These are phyloP conservation scores for Lasiodiplodia hormozganensis DNA, from an alignment of 2,329 filamentous ascomycete genomes.

Conservation along the genomic window DNA sequence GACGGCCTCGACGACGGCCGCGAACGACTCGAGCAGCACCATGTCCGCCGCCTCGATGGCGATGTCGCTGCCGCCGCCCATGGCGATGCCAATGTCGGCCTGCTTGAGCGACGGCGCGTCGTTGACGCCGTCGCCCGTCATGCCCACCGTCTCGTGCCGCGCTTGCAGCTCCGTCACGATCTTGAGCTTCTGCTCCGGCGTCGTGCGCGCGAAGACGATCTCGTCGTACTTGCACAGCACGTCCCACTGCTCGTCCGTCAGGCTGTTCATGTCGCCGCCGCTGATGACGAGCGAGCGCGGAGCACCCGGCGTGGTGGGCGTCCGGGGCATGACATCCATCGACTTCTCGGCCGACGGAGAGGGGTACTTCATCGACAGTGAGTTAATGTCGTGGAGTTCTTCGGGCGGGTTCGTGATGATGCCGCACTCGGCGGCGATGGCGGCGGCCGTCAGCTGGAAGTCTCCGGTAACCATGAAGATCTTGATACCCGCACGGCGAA, in stretches of 20 bases:
- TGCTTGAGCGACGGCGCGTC: conserved; percentile 63
- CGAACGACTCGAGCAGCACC: conserved; percentile 72
- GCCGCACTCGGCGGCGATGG: conserved; percentile 75
- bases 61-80: conserved; percentile 65
- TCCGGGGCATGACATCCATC: not conserved
- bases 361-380: conserved; percentile 47
- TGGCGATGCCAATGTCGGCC: conserved; percentile 66
- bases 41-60: conserved; percentile 69
- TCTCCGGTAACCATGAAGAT: conserved; percentile 85
- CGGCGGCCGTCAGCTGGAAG: conserved; percentile 75
- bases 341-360: not conserved
- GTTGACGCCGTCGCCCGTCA: conserved; percentile 59
- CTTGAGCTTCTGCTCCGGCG: conserved; percentile 78
- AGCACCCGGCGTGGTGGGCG: conserved; percentile 61
- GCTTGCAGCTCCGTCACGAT: conserved; percentile 78
- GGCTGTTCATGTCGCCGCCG: conserved; percentile 62
- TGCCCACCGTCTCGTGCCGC: conserved; percentile 62
- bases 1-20: conserved; percentile 74
- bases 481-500: conserved; percentile 74
- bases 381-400: conserved; percentile 61
- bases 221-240: conserved; percentile 70
- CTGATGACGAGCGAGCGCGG: conserved; percentile 39
- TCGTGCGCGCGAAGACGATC: conserved; percentile 78
- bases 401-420: conserved; percentile 65
- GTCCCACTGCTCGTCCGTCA: conserved; percentile 74